Evolutionary conservation across 148 eudicot genomes (phyloP).

Genomic region (Pharnaceum exiguum): DNA sequence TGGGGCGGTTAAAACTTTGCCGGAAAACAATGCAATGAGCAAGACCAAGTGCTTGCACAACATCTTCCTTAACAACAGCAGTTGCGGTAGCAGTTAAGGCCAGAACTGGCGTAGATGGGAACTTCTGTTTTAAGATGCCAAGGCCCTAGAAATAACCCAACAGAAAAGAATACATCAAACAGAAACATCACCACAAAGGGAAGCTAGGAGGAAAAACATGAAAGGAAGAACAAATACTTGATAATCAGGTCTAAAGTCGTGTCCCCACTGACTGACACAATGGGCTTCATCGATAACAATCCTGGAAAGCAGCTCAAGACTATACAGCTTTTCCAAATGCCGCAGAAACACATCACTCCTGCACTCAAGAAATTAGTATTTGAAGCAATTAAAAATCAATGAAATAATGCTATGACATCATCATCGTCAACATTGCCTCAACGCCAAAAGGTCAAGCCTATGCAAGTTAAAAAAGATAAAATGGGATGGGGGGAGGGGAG

Average conservation of each 20-base stretch:
- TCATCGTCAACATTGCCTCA: too few species aligned
- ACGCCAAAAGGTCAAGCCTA: too few species aligned
- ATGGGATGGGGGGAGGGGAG: too few species aligned
- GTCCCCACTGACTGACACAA: slow-evolving; percentile 99
- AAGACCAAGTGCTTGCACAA: slow-evolving; percentile 99
- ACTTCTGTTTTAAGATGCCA: slow-evolving; percentile 89
- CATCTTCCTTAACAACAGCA: slow-evolving; percentile 95
- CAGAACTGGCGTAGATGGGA: slow-evolving; percentile 77
- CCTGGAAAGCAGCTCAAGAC: slow-evolving; percentile 68
- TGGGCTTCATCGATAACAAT: slow-evolving; percentile 99
- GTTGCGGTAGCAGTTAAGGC: slow-evolving; percentile 99
- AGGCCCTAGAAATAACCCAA: slow-evolving; percentile 55
- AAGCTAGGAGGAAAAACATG: not conserved
- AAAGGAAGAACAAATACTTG: slow-evolving; percentile 48
- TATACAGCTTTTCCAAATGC: slow-evolving; percentile 68
- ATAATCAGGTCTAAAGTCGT: slow-evolving; percentile 99
- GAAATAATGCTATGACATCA: too few species aligned
- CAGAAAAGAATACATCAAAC: slow-evolving; percentile 10
- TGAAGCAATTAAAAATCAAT: slow-evolving; percentile 12
- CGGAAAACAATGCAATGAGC: slow-evolving; percentile 83
- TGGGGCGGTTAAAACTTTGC: slow-evolving; percentile 97
- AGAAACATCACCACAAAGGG: not conserved
- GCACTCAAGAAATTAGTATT: slow-evolving; percentile 25
- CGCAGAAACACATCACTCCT: slow-evolving; percentile 88
- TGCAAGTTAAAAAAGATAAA: too few species aligned